Percentiles rank a stretch among this genome's conserved stretches.
Conservation (phyloP, 768 basidiomycete genomes). For the Kwoniella heveanensis region DNA sequence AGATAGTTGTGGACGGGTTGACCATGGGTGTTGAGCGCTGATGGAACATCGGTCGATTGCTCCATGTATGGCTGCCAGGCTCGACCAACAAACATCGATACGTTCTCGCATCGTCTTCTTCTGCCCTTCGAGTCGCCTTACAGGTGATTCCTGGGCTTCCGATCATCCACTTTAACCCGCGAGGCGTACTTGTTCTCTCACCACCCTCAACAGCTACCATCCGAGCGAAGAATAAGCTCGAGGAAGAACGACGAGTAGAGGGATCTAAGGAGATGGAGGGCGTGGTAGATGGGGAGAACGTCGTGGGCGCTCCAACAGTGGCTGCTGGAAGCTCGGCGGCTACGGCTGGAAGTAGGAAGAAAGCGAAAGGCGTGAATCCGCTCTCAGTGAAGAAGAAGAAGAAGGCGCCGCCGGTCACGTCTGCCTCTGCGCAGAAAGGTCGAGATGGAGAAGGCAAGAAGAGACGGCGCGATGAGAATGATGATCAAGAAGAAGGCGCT, state of each 20-base stretch:
- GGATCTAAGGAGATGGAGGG: slow-evolving; percentile 25
- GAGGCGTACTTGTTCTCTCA: slow-evolving; percentile 86
- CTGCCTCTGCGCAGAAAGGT: slow-evolving; percentile 4
- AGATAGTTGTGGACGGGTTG: too few species aligned
- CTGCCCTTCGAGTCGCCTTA: slow-evolving; percentile 68
- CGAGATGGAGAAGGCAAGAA: slow-evolving; percentile 14
- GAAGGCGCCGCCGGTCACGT: slow-evolving; percentile 20
- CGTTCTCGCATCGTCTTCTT: slow-evolving; percentile 80
- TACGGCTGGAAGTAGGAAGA: slow-evolving; percentile 53
- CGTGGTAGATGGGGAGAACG: slow-evolving; percentile 36
- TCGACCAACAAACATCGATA: slow-evolving; percentile 86
- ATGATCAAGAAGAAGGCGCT: too few species aligned
- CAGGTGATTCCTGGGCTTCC: slow-evolving; percentile 81
- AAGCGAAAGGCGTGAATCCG: slow-evolving; percentile 86
- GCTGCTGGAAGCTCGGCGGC: not conserved
- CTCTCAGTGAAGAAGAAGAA: slow-evolving; percentile 92
- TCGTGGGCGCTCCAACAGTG: slow-evolving; percentile 22
- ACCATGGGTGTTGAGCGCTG: too few species aligned
- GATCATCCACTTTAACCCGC: slow-evolving; percentile 82
- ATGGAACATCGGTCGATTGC: too few species aligned
- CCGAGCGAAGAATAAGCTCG: slow-evolving; percentile 67
- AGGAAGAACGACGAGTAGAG: slow-evolving; percentile 61
- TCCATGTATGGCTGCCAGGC: slow-evolving; percentile 29
- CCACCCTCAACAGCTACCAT: slow-evolving; percentile 81
- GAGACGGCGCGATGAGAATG: slow-evolving; percentile 22